phyloP scores from a whole-genome alignment of 1,139 yeast genomes.

The Pichia sp. region DNA sequence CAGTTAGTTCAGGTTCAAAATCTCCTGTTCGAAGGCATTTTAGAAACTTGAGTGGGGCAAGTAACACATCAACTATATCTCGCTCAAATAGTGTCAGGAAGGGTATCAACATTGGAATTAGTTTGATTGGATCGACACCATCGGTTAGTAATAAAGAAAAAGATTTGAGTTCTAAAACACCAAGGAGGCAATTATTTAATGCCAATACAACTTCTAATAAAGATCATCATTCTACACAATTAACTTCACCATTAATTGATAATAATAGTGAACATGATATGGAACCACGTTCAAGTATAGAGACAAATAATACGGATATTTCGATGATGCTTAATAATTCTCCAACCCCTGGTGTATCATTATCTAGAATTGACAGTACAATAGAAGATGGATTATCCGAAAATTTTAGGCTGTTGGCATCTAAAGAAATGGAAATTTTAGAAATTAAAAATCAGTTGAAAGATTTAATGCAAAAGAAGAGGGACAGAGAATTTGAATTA shows the following conservation, averaged over 20 bases:
- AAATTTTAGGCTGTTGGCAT: constrained; percentile 51
- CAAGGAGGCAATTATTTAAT: constrained; percentile 12
- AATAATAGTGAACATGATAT: constrained; percentile 1
- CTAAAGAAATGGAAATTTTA: constrained; percentile 56
- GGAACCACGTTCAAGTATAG: constrained; percentile 8
- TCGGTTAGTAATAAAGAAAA: background rate
- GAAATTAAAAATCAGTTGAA: constrained; percentile 49
- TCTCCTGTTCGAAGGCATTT: constrained; percentile 19
- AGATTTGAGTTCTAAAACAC: constrained; percentile 2
- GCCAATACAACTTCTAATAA: background rate
- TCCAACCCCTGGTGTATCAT: constrained; percentile 9
- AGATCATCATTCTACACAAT: background rate
- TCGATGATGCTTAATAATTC: constrained; percentile 5
- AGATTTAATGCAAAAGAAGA: constrained; percentile 28
- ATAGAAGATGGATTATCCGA: constrained; percentile 36
- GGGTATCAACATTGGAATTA: constrained; percentile 29
- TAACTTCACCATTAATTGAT: background rate
- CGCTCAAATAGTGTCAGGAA: constrained; percentile 17
- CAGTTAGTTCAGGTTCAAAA: constrained; percentile 13
- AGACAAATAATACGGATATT: constrained; percentile 5
- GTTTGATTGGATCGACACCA: constrained; percentile 21
- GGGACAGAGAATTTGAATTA: constrained; percentile 32
- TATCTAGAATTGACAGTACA: too few relatives aligned
- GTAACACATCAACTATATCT: constrained; percentile 11
- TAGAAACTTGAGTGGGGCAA: constrained; percentile 20